Evolutionary conservation across 108 stramenopile species (phyloP), one percentile per base, ranked within the genome.

Genomic region (Seminavis robusta): DNA sequence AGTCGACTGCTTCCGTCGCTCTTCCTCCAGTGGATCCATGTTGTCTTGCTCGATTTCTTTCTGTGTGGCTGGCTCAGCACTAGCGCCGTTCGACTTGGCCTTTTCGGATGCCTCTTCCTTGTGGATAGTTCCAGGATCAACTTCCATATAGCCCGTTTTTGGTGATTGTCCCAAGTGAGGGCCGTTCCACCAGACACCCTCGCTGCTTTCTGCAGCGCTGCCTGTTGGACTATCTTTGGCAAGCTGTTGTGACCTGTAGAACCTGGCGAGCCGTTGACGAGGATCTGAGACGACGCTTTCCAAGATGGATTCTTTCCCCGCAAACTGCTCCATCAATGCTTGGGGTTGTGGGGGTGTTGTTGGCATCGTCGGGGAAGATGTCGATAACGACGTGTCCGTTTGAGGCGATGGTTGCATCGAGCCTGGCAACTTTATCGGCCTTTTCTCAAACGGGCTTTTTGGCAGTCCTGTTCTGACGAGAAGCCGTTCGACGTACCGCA

Each of bases 251-350:
- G 23, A n/a, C 1, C 59, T 63, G 31, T 77, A 46, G 16, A 88
- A 32, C 54, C 71, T 88, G 0, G 87, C 87, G 9, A 93, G 47
- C 37, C 91, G 63, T 66, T 93, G 91, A 33, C 91, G 66, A 19
- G 91, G 87, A 68, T 93, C 91, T 2, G 85, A 62, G 16, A 84
- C 58, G 19, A 86, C 46, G 28, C 66, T 76, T 63, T 83, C 77
- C 20, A 91, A 37, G 4, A 84, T 44, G 21, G 25, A 23, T 1
- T 27, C 32, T 11, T 56, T 32, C 37, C 52, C 29, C 25, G 53
- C 55, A 24, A 40, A 53, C 2, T 58, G 32, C 24, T 58, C 33
- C n/a, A 58, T 37, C 30, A 15, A 21, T 57, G 13, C 40, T 49
- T 19, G 48, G 48, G 29, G 26, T 21, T 25, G n/a, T 28, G 4